Conservation (phyloP, 1,284 basidiomycete species). For the Malassezia equina region DNA sequence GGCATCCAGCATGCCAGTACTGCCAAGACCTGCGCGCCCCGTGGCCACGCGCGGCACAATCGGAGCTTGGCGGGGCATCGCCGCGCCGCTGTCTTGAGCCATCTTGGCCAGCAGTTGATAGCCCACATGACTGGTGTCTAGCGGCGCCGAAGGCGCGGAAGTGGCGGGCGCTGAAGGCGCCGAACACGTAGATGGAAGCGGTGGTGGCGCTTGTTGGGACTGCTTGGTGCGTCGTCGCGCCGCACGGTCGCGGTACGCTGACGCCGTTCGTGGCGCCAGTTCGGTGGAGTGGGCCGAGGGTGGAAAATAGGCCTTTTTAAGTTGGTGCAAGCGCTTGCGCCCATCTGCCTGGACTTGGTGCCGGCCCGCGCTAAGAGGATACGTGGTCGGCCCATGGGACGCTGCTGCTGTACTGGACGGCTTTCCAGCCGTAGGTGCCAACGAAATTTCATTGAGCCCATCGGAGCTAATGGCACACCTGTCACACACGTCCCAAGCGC, state of each 20-base stretch:
- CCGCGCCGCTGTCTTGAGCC: neutral
- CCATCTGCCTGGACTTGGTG: neutral
- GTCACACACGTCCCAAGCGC: conserved; percentile 6
- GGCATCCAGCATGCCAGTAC: neutral
- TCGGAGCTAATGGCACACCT: conserved; percentile 6
- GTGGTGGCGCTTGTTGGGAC: neutral
- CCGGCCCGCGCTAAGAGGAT: neutral
- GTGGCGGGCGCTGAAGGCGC: neutral
- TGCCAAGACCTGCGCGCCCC: conserved; percentile 11
- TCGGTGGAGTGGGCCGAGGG: neutral
- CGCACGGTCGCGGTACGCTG: conserved; percentile 13
- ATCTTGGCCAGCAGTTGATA: conserved; percentile 8
- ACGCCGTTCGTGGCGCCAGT: neutral
- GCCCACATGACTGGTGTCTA: conserved; percentile 4
- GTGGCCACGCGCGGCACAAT: conserved; percentile 5
- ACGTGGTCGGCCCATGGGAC: neutral
- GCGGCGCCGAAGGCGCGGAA: neutral
- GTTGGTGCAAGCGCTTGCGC: conserved; percentile 1
- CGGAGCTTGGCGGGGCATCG: neutral
- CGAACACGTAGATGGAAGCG: neutral
- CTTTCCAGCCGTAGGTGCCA: neutral
- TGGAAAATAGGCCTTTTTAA: conserved; percentile 5
- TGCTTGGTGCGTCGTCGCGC: conserved; percentile 4
- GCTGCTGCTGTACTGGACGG: neutral
- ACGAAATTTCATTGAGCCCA: conserved; percentile 11